Percentiles rank a stretch among this genome's conserved stretches.
These are phyloP conservation scores for Zelopaecilomyces penicillatus DNA, from an alignment of 2,329 filamentous ascomycete genomes.

Conservation along the genomic window DNA sequence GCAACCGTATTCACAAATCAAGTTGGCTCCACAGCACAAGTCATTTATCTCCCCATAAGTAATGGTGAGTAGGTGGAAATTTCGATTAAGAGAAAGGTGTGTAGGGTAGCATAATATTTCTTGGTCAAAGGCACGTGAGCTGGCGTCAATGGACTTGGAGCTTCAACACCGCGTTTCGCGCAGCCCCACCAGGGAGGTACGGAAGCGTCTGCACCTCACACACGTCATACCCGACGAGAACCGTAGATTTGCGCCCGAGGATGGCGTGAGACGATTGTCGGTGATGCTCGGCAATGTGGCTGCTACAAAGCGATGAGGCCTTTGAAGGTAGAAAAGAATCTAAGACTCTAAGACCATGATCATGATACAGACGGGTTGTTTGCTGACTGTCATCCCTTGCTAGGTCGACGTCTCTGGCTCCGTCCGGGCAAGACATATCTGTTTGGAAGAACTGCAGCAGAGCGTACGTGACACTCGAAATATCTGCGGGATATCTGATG, in stretches of 20 bases:
- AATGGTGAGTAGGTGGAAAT: no score
- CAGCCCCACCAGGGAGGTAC: slow-evolving; percentile 9
- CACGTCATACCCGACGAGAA: slow-evolving; percentile 4
- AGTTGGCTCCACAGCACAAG: no score
- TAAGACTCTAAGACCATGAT: background rate
- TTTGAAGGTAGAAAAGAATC: slow-evolving; percentile 32
- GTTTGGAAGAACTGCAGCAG: slow-evolving; percentile 68
- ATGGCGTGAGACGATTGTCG: slow-evolving; percentile 1
- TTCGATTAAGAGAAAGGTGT: no score
- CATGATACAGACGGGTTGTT: slow-evolving; percentile 7
- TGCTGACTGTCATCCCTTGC: background rate
- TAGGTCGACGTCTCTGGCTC: slow-evolving; percentile 61
- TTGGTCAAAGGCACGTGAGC: slow-evolving; percentile 15
- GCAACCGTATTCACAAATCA: no score
- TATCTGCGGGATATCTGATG: background rate
- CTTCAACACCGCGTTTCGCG: slow-evolving; percentile 1
- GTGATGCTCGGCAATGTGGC: slow-evolving; percentile 45
- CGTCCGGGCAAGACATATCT: slow-evolving; percentile 78
- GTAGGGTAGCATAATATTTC: no score
- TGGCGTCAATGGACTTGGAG: slow-evolving; percentile 8
- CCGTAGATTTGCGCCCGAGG: background rate
- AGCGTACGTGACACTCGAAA: slow-evolving; percentile 39
- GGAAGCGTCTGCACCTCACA: slow-evolving; percentile 1
- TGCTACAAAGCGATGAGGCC: slow-evolving; percentile 50
- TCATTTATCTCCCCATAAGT: no score